These are phyloP conservation scores for Calonectria crousiana DNA, from an alignment of 2,329 filamentous ascomycete genomes.

Conservation along the genomic window DNA sequence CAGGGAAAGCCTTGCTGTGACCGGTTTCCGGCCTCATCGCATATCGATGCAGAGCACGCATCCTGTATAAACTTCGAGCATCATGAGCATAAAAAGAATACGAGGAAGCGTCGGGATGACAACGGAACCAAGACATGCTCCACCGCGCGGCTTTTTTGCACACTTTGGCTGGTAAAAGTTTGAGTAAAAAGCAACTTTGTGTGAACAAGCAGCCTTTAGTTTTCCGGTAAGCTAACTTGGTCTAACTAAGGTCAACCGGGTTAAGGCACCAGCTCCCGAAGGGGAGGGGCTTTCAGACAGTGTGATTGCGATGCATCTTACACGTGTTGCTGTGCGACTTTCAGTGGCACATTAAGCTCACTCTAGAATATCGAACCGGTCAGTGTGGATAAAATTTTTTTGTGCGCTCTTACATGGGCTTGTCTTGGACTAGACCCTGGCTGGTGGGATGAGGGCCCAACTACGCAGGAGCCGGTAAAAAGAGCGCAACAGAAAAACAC, in stretches of 20 bases:
- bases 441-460: neutral
- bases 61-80: neutral
- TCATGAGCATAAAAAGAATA: neutral
- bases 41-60: neutral
- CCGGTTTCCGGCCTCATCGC: neutral
- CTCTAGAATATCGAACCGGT: neutral
- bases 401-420: neutral
- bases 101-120: neutral
- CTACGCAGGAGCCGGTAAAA: neutral
- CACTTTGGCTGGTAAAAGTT: neutral
- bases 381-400: neutral
- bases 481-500: neutral
- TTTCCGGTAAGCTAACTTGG: neutral
- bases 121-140: neutral
- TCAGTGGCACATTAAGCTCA: neutral
- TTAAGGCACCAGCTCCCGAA: neutral
- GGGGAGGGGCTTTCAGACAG: neutral
- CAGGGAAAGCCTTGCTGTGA: conserved; percentile 9
- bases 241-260: neutral
- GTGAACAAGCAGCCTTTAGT: neutral
- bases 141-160: neutral
- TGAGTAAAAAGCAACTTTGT: neutral
- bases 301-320: neutral
- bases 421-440: neutral
- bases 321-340: neutral